Evolutionary conservation across 2,329 filamentous ascomycete genomes (phyloP).

Genomic region (Scedosporium apiospermum): DNA sequence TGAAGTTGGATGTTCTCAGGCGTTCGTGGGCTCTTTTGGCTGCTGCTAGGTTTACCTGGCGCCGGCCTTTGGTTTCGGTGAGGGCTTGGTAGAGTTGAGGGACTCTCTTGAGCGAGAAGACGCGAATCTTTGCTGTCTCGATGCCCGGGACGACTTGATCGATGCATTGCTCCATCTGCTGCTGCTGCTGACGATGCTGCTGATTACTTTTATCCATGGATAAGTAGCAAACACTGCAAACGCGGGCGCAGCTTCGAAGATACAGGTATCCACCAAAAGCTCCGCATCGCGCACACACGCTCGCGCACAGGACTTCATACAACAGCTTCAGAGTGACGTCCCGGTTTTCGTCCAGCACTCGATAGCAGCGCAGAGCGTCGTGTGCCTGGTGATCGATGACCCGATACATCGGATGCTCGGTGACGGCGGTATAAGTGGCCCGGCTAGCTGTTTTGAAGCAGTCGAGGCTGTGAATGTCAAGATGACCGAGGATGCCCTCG

Average conservation of each 20-base stretch:
- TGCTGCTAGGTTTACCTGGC: neutral
- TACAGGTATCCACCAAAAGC: neutral
- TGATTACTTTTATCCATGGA: neutral
- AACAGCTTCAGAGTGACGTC: neutral
- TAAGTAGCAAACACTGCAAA: neutral
- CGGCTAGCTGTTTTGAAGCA: neutral
- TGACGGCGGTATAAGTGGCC: neutral
- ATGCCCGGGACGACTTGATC: neutral
- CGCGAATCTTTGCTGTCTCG: conserved; percentile 1
- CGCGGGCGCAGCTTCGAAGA: neutral
- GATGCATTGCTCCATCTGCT: neutral
- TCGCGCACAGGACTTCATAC: neutral
- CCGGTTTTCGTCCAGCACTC: neutral
- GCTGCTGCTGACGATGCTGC: neutral
- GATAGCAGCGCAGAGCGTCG: neutral
- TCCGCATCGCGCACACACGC: neutral
- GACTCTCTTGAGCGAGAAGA: neutral
- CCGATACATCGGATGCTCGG: neutral
- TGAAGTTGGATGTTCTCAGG: neutral
- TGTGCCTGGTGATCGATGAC: neutral
- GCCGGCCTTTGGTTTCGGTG: neutral
- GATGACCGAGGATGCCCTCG: neutral
- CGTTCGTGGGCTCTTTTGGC: neutral
- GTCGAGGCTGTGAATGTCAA: neutral
- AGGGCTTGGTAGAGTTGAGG: neutral